Evolutionary conservation across 1,284 basidiomycete species (phyloP).

Genomic region (Macrocystidia cucumis): DNA sequence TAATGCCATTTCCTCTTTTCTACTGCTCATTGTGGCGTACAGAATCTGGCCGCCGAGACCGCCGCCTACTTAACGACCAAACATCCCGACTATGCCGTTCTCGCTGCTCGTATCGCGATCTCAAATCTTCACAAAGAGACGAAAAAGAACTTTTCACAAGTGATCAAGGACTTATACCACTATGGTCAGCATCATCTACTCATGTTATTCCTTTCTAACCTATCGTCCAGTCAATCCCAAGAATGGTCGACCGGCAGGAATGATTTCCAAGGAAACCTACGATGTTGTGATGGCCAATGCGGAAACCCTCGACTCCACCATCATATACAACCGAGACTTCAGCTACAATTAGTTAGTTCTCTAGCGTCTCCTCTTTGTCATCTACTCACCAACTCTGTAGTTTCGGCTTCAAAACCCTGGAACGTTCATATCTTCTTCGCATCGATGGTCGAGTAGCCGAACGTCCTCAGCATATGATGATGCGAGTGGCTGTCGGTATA

Average conservation of each 20-base stretch:
- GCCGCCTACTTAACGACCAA: constrained; percentile 96
- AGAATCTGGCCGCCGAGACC: constrained; percentile 95
- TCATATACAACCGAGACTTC: constrained; percentile 98
- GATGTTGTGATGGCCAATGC: constrained; percentile 81
- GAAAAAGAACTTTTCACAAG: constrained; percentile 92
- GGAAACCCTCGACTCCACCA: constrained; percentile 83
- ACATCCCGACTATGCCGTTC: constrained; percentile 96
- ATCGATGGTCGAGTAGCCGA: constrained; percentile 95
- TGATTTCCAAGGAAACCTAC: constrained; percentile 92
- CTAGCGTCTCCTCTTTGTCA: neutral
- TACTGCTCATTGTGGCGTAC: neutral
- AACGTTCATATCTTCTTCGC: constrained; percentile 94
- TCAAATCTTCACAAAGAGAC: constrained; percentile 99
- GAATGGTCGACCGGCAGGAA: constrained; percentile 79
- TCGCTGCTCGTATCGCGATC: constrained; percentile 97
- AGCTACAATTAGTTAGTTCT: constrained; percentile 79
- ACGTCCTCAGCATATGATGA: constrained; percentile 98
- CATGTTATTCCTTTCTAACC: constrained; percentile 5
- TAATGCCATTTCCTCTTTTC: constrained; percentile 5
- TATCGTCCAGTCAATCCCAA: constrained; percentile 86
- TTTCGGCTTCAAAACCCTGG: constrained; percentile 99
- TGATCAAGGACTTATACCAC: constrained; percentile 85
- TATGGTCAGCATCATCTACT: constrained; percentile 53
- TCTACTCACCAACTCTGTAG: constrained; percentile 30
- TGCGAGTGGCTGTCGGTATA: constrained; percentile 98